Conservation (phyloP, 345 rosid species). For the Lepidium africanum region DNA sequence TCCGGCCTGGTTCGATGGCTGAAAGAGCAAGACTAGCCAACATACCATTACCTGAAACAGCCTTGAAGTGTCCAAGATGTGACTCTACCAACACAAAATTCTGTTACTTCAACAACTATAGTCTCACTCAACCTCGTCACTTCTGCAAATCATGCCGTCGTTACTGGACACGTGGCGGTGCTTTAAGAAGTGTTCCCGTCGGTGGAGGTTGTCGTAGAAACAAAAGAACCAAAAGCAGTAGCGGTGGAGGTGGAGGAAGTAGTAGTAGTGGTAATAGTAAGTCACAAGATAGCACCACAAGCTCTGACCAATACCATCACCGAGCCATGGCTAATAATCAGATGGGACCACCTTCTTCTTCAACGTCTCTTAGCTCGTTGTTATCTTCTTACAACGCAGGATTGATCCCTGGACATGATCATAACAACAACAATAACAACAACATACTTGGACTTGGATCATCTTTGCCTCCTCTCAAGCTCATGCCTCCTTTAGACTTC, state of each 20-base stretch:
- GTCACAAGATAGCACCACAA: slow-evolving; percentile 30
- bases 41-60: slow-evolving; percentile 52
- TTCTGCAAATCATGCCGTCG: slow-evolving; percentile 82
- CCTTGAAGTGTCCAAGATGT: slow-evolving; percentile 75
- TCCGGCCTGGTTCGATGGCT: slow-evolving; percentile 66
- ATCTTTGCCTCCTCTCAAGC: slow-evolving; percentile 31
- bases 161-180: slow-evolving; percentile 85
- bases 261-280: slow-evolving; percentile 26
- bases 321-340: slow-evolving; percentile 14
- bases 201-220: slow-evolving; percentile 82
- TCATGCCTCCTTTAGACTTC: slow-evolving; percentile 28
- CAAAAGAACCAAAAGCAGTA: slow-evolving; percentile 48
- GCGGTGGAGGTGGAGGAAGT: slow-evolving; percentile 31
- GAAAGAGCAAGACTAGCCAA: slow-evolving; percentile 72
- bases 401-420: slow-evolving; percentile 26
- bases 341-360: slow-evolving; percentile 27
- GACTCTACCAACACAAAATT: slow-evolving; percentile 79
- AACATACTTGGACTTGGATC: slow-evolving; percentile 30
- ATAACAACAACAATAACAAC: slow-evolving; percentile 18
- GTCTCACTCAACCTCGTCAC: slow-evolving; percentile 83
- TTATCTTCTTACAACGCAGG: slow-evolving; percentile 32
- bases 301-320: slow-evolving; percentile 27
- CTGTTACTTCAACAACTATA: slow-evolving; percentile 83
- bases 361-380: slow-evolving; percentile 24
- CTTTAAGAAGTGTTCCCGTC: slow-evolving; percentile 70